These are phyloP conservation scores for Acacia concinna DNA, from an alignment of 331 rosid species.

Conservation along the genomic window DNA sequence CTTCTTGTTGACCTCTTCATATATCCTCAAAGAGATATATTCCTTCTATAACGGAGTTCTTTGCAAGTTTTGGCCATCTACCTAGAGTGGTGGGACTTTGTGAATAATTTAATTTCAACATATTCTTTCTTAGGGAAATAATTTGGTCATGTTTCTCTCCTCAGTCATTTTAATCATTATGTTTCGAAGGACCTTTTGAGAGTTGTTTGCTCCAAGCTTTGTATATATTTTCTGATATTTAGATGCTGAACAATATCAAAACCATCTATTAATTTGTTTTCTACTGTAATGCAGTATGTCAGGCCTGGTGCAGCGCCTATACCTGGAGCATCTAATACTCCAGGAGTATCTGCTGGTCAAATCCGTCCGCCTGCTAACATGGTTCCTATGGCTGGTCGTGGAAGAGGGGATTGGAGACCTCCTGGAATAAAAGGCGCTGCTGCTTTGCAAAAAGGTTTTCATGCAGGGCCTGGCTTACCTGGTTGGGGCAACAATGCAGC, in stretches of 20 bases:
- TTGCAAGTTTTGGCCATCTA: background rate
- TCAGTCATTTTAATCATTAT: constrained; percentile 4
- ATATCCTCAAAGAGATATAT: background rate
- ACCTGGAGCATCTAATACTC: constrained; percentile 67
- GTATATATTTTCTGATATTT: background rate
- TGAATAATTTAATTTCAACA: constrained; percentile 3
- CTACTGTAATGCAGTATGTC: constrained; percentile 66
- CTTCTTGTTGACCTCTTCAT: constrained; percentile 5
- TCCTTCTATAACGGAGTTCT: background rate
- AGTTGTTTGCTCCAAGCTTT: constrained; percentile 25
- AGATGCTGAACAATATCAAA: constrained; percentile 5
- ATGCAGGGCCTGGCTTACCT: constrained; percentile 74
- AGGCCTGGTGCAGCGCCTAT: constrained; percentile 94
- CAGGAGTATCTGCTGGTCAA: constrained; percentile 81
- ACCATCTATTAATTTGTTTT: constrained; percentile 23
- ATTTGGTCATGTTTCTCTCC: constrained; percentile 4
- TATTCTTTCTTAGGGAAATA: constrained; percentile 8
- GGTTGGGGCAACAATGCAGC: constrained; percentile 76
- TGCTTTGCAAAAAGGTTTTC: constrained; percentile 77
- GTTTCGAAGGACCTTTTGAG: background rate
- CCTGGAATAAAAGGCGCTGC: constrained; percentile 61
- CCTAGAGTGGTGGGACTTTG: background rate
- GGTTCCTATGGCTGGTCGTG: constrained; percentile 80
- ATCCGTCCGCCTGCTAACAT: constrained; percentile 77
- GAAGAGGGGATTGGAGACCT: constrained; percentile 99